Evolutionary conservation across 164 flowering plant species (phyloP).

Genomic region (Magnolia officinalis): DNA sequence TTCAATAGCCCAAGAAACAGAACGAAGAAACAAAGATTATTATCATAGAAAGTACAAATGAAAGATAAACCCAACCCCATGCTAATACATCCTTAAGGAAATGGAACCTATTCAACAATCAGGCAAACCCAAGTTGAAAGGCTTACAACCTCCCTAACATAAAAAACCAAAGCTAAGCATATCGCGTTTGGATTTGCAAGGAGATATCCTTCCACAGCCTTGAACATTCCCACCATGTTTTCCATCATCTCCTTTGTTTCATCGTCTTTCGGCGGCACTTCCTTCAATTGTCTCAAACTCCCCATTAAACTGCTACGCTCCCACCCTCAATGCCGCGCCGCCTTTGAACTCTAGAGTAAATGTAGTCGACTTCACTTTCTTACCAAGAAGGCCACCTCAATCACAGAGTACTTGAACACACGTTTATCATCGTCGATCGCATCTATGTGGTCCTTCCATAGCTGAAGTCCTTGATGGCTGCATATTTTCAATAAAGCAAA

Average conservation of each 20-base stretch:
- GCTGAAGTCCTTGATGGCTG: constrained; percentile 4
- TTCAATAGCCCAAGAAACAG: no score
- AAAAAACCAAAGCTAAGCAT: background rate
- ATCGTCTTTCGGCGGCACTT: background rate
- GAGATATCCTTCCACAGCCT: constrained; percentile 2
- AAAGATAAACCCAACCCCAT: no score
- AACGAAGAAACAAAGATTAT: no score
- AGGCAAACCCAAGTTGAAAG: background rate
- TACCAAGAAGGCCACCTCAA: constrained; percentile 6
- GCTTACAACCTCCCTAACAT: background rate
- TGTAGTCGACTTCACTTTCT: constrained; percentile 1
- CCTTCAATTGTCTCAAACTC: constrained; percentile 4
- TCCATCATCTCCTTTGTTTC: background rate
- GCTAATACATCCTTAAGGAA: background rate
- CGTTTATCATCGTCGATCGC: no score
- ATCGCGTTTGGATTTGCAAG: constrained; percentile 5
- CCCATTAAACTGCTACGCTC: background rate
- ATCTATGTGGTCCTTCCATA: constrained; percentile 3
- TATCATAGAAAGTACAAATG: no score
- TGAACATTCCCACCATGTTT: constrained; percentile 4
- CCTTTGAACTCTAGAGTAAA: constrained; percentile 4
- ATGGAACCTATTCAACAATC: background rate
- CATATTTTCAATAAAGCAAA: background rate
- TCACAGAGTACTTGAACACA: background rate
- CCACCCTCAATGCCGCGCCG: background rate